Conservation (phyloP, 805 yeast species). For the Zygoascus biomembranicola region DNA sequence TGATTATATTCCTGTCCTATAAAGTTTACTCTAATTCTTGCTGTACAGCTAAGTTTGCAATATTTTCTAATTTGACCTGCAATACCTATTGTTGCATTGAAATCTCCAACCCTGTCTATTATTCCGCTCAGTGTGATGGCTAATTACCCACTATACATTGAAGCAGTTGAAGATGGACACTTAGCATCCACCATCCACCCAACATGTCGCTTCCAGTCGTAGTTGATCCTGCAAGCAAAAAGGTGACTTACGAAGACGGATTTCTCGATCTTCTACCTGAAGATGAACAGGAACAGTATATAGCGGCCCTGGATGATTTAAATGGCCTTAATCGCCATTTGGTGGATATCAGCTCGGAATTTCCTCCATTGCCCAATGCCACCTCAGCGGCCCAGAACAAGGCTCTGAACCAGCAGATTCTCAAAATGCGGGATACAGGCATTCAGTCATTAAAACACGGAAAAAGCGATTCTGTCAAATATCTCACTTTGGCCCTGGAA, state of each 20-base stretch:
- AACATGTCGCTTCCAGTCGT: slow-evolving; percentile 9
- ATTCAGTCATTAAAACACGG: slow-evolving; percentile 22
- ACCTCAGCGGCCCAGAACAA: slow-evolving; percentile 18
- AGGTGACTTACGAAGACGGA: slow-evolving; percentile 12
- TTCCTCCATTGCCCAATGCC: slow-evolving; percentile 31
- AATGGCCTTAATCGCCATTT: slow-evolving; percentile 27
- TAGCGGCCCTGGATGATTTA: slow-evolving; percentile 19
- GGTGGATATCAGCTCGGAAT: slow-evolving; percentile 23
- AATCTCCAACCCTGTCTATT: no score
- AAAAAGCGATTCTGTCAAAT: slow-evolving; percentile 29
- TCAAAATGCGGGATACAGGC: slow-evolving; percentile 29
- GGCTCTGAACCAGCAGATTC: slow-evolving; percentile 24
- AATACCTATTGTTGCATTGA: no score
- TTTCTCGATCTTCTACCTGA: slow-evolving; percentile 6
- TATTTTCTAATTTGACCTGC: no score
- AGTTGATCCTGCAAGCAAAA: slow-evolving; percentile 18
- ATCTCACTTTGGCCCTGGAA: slow-evolving; percentile 31
- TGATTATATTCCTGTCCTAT: no score
- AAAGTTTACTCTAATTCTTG: no score
- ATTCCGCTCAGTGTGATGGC: no score
- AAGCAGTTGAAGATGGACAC: no score
- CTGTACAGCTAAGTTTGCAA: no score
- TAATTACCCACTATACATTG: no score
- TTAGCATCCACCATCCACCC: not conserved
- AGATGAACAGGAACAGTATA: slow-evolving; percentile 16